Base-by-base conservation (phyloP, 495 filamentous ascomycete species). In the Hamigera avellanea region DNA sequence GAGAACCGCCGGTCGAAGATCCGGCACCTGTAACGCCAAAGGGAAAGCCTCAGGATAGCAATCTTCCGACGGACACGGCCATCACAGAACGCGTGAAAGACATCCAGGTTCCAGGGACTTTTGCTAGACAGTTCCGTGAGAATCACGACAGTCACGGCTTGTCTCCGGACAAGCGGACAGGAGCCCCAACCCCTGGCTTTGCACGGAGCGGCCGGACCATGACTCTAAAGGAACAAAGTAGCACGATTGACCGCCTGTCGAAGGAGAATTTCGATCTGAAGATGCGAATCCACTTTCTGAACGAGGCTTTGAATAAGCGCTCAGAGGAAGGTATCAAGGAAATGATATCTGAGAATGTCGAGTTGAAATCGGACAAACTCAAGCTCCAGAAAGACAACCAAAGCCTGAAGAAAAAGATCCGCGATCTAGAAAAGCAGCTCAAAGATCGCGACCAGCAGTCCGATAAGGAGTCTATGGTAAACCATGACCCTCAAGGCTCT, bases 211-310 rank as follows among this genome's bases (percentile, higher is more conserved):
- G 82, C 27, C 85, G 80, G 48, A 91, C 78, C 43, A 69, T 96
- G 64, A 96, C 93, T 0, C 64, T 98, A 10, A 95, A 96, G 57
- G 91, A 96, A 54, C 91, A 98, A 56, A 93, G 86, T 44, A 91
- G 81, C 52, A 95, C 86, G 15, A 95, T 98, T 42, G 91, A 96
- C 53, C 77, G 87, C 18, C 70, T 96, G 5, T 86, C 83, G 41
- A 98, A 98, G 59, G 69, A 73, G 35, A 96, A 96, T 45, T 98
- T 96, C 52, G 91, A 95, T 50, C 68, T 98, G 26, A 98, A 98
- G 58, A 80, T 98, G 56, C 87, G 94, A 56, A 91, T 96, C 33
- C 89, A 94, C 63, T 96, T 93, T 49, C 73, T 98, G 21, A 91
- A 88, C 49, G 86, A 95, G 48, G 81, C 89, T 8, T 59, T 98